phyloP scores from a whole-genome alignment of 495 filamentous ascomycete species.

The Penicillium turbatum region DNA sequence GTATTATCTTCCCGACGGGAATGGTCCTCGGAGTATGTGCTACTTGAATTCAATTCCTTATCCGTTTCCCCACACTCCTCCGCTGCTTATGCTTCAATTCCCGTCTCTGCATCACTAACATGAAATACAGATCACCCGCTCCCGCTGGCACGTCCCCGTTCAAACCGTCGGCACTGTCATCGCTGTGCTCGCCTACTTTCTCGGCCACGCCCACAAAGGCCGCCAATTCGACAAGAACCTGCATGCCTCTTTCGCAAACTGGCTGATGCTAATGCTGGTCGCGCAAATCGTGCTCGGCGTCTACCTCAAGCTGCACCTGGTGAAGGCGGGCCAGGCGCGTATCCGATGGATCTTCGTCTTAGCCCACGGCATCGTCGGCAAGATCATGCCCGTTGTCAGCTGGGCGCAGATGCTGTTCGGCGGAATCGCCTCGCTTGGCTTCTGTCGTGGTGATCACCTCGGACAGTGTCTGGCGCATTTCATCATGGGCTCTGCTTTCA shows the following conservation, averaged over 20 bases:
- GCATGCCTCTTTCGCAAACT: slow-evolving; percentile 75
- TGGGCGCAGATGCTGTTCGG: slow-evolving; percentile 98
- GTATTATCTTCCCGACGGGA: slow-evolving; percentile 84
- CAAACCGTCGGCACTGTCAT: slow-evolving; percentile 72
- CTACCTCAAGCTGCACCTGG: slow-evolving; percentile 86
- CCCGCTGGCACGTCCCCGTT: slow-evolving; percentile 89
- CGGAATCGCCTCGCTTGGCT: slow-evolving; percentile 89
- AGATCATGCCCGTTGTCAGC: slow-evolving; percentile 75
- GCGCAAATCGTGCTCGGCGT: slow-evolving; percentile 75
- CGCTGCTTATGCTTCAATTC: background rate
- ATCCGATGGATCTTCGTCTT: slow-evolving; percentile 69
- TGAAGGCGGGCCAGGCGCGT: slow-evolving; percentile 72
- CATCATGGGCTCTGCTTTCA: slow-evolving; percentile 97
- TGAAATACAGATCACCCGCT: slow-evolving; percentile 67
- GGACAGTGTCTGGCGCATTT: slow-evolving; percentile 96
- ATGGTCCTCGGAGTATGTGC: slow-evolving; percentile 86
- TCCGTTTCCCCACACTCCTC: background rate
- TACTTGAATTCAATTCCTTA: background rate
- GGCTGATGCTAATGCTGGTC: slow-evolving; percentile 72
- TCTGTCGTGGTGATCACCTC: slow-evolving; percentile 85
- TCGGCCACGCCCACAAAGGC: slow-evolving; percentile 87
- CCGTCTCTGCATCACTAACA: background rate
- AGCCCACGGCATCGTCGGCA: slow-evolving; percentile 77
- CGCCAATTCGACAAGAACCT: slow-evolving; percentile 81
- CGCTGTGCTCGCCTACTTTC: slow-evolving; percentile 79